phyloP scores from a whole-genome alignment of 768 basidiomycete genomes.

The Coprinellus aureogranulatus region DNA sequence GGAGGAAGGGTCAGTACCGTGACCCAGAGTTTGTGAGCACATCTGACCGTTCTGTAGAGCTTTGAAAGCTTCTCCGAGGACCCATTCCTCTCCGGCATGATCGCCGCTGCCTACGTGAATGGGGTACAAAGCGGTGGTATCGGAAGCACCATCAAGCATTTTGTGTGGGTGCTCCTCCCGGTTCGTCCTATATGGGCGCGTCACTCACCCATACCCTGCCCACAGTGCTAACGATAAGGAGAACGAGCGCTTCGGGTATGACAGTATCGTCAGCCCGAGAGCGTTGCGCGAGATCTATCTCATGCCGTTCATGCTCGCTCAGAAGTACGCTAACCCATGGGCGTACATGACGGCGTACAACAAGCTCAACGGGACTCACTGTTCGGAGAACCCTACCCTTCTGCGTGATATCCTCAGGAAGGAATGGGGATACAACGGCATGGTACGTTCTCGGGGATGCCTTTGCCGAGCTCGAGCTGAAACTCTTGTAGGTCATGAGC shows the following conservation, averaged over 20 bases:
- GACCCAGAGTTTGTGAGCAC: too few relatives aligned
- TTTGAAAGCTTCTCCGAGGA: conserved; percentile 83
- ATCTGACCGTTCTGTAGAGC: conserved; percentile 37
- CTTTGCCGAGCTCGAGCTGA: background rate
- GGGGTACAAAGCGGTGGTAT: conserved; percentile 78
- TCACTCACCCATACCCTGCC: background rate
- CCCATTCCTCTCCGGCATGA: conserved; percentile 66
- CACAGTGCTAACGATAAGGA: conserved; percentile 77
- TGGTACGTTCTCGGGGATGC: conserved; percentile 27
- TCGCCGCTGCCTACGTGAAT: conserved; percentile 71
- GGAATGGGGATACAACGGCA: conserved; percentile 74
- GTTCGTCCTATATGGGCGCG: background rate
- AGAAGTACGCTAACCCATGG: conserved; percentile 63
- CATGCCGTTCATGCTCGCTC: conserved; percentile 74
- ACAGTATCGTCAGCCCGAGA: conserved; percentile 62
- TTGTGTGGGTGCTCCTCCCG: conserved; percentile 47
- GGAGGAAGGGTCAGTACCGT: conserved; percentile 55
- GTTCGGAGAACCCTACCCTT: conserved; percentile 60
- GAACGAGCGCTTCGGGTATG: conserved; percentile 67
- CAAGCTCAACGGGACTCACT: conserved; percentile 74
- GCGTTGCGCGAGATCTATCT: conserved; percentile 75
- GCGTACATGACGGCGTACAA: conserved; percentile 74
- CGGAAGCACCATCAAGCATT: conserved; percentile 78
- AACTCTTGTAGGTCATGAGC: conserved; percentile 56
- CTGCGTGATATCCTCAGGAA: conserved; percentile 58